Evolutionary conservation across 2,329 filamentous ascomycete species (phyloP).

Genomic region (Calonectria pauciramosa): DNA sequence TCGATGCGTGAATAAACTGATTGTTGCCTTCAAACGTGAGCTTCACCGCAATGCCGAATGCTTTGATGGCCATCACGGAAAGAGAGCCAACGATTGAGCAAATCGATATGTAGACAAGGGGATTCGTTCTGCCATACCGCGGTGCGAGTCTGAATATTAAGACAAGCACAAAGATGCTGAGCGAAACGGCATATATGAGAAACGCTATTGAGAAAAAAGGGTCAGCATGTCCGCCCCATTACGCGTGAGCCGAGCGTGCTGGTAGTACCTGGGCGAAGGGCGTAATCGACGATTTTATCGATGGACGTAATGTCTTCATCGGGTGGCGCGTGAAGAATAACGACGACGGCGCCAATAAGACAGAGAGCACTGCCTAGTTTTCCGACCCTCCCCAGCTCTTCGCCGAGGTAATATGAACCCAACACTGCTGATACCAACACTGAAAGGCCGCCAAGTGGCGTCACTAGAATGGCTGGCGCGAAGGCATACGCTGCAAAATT

Average conservation of each 20-base stretch:
- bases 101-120: constrained; percentile 16
- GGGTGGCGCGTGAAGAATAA: constrained; percentile 10
- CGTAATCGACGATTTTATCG: constrained; percentile 11
- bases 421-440: constrained; percentile 8
- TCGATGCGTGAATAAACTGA: constrained; percentile 16
- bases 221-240: not conserved
- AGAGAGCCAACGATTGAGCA: constrained; percentile 14
- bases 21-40: constrained; percentile 14
- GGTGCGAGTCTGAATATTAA: constrained; percentile 7
- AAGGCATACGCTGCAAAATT: constrained; percentile 23
- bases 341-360: constrained; percentile 1
- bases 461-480: constrained; percentile 20
- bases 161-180: not conserved
- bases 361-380: constrained; percentile 12
- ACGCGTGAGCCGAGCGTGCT: no score
- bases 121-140: not conserved
- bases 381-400: not conserved
- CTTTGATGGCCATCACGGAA: constrained; percentile 13
- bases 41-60: constrained; percentile 18
- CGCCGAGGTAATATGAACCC: not conserved
- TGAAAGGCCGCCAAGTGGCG: constrained; percentile 14
- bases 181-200: not conserved
- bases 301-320: constrained; percentile 16
- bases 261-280: not conserved
- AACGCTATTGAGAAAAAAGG: not conserved